Evolutionary conservation across 2,329 filamentous ascomycete species (phyloP).

Genomic region (Aulographum hederae): DNA sequence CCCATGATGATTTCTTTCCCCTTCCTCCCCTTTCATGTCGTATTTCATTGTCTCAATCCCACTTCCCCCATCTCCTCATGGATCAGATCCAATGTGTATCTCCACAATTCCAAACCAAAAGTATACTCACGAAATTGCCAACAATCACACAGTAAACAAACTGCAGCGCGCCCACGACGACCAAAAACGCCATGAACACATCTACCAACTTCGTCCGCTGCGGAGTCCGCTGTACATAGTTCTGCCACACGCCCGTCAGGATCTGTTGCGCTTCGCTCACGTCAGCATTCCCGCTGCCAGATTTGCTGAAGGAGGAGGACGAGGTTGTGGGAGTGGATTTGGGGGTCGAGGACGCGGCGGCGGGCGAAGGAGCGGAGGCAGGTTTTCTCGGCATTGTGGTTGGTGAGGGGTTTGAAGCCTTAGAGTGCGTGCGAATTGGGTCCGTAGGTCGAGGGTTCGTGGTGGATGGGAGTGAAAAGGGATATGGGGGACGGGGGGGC

Average conservation of each 20-base stretch:
- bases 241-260: conserved; percentile 49
- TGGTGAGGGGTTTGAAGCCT: conserved; percentile 9
- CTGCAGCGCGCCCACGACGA: conserved; percentile 72
- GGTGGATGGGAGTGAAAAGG: too few species aligned
- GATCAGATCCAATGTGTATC: too few species aligned
- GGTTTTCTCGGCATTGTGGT: conserved; percentile 2
- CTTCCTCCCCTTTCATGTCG: conserved; percentile 1
- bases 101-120: too few species aligned
- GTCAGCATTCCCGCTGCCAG: conserved; percentile 6
- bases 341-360: conserved; percentile 7
- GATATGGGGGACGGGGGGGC: too few species aligned
- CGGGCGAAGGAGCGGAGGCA: conserved; percentile 3
- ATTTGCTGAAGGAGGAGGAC: conserved; percentile 3
- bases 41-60: too few species aligned
- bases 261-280: conserved; percentile 37
- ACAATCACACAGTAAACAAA: conserved; percentile 83
- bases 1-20: neutral
- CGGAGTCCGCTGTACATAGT: conserved; percentile 66
- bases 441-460: neutral
- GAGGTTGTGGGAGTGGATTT: conserved; percentile 3
- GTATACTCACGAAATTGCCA: conserved; percentile 71
- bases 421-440: conserved; percentile 6
- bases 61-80: too few species aligned
- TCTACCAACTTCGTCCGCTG: conserved; percentile 88
- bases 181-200: conserved; percentile 73